These are phyloP conservation scores for Dendrobium huoshanense DNA, from an alignment of 106 monocot genomes.

Conservation along the genomic window DNA sequence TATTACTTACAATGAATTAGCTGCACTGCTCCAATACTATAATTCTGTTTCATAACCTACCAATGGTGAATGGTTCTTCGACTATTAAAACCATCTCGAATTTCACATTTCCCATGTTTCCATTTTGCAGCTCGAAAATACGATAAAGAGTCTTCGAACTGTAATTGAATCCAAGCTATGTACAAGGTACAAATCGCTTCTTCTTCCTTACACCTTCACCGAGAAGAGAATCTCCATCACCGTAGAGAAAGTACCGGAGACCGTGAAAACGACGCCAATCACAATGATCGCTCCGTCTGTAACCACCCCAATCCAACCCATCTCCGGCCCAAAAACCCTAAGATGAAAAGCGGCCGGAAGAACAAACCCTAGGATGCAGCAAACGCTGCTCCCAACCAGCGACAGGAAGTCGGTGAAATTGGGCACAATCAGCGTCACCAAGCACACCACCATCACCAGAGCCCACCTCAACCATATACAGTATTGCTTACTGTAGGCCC, in stretches of 20 bases:
- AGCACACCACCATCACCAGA: slow-evolving; percentile 26
- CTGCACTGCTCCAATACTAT: neutral
- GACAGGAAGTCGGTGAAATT: slow-evolving; percentile 64
- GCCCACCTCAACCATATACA: slow-evolving; percentile 41
- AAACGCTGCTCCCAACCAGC: slow-evolving; percentile 56
- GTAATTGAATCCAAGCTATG: neutral
- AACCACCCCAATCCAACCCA: slow-evolving; percentile 12
- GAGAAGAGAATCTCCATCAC: slow-evolving; percentile 38
- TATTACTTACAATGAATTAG: too few species aligned
- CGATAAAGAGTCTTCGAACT: neutral
- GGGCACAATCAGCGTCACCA: slow-evolving; percentile 39
- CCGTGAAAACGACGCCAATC: slow-evolving; percentile 27
- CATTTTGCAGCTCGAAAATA: neutral
- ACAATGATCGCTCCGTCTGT: slow-evolving; percentile 27
- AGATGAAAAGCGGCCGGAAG: slow-evolving; percentile 49
- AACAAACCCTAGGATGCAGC: slow-evolving; percentile 41
- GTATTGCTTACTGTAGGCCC: slow-evolving; percentile 36
- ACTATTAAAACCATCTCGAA: neutral
- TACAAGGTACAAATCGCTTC: neutral
- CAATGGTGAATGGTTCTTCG: neutral
- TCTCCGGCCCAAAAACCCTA: slow-evolving; percentile 34
- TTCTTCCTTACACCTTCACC: slow-evolving; percentile 1
- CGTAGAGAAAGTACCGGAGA: slow-evolving; percentile 44
- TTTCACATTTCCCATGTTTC: neutral
- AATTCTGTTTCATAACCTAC: neutral